A percentile compares a stretch with the other conserved stretches of the same genome.
Conservation (phyloP, 192 early-diverging fungal species). For the Gamsiella multidivaricata region DNA sequence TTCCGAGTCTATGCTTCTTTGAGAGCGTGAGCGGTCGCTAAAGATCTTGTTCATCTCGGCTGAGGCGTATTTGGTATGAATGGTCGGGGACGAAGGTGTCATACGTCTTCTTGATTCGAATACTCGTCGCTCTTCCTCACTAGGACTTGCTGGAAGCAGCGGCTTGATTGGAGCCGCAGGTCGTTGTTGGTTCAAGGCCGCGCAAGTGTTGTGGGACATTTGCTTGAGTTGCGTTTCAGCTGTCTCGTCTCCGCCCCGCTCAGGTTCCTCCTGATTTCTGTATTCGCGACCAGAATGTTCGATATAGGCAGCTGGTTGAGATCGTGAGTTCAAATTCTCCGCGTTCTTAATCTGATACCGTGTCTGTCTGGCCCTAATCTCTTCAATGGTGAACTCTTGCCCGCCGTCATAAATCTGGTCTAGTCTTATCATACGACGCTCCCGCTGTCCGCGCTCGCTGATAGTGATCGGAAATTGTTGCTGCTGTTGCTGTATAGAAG, state of each 20-base stretch:
- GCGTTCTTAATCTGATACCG: conserved; percentile 3
- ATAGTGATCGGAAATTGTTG: conserved; percentile 11
- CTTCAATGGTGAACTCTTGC: conserved; percentile 23
- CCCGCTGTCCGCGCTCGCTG: background rate
- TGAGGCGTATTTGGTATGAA: conserved; percentile 30
- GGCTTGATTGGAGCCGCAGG: background rate
- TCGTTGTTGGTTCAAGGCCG: background rate
- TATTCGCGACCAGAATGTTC: too few relatives aligned
- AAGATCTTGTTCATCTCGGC: conserved; percentile 40
- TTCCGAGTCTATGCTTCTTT: conserved; percentile 18
- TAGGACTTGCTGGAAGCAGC: conserved; percentile 3
- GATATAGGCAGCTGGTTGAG: too few relatives aligned
- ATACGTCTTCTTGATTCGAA: conserved; percentile 1
- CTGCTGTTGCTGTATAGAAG: too few relatives aligned
- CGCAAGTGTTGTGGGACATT: background rate
- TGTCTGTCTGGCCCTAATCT: conserved; percentile 11
- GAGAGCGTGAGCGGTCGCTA: conserved; percentile 21
- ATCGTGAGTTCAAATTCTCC: too few relatives aligned
- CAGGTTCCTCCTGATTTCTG: too few relatives aligned
- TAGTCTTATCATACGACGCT: conserved; percentile 22
- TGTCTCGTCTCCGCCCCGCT: too few relatives aligned
- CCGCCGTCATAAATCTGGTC: conserved; percentile 16
- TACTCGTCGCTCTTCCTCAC: conserved; percentile 6
- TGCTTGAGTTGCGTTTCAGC: background rate
- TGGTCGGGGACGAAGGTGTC: conserved; percentile 13